Evolutionary conservation across 768 basidiomycete species (phyloP).

Genomic region (Mycena vitilis): DNA sequence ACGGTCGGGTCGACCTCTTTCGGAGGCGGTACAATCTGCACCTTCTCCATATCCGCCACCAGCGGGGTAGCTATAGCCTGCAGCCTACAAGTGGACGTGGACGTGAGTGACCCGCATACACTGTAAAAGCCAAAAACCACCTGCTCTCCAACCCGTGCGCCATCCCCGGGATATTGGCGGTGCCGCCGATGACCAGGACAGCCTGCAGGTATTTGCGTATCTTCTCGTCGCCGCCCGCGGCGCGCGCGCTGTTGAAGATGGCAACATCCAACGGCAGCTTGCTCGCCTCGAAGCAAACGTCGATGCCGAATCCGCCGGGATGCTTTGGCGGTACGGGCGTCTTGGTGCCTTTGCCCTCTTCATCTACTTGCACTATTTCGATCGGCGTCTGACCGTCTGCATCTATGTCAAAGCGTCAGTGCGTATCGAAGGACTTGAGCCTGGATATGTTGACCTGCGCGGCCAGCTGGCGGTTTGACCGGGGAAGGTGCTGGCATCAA

Average conservation of each 20-base stretch:
- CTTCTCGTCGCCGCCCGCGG: slow-evolving; percentile 89
- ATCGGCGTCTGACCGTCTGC: slow-evolving; percentile 34
- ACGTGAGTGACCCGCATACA: slow-evolving; percentile 13
- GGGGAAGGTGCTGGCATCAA: slow-evolving; percentile 56
- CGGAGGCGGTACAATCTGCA: slow-evolving; percentile 93
- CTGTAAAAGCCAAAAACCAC: slow-evolving; percentile 52
- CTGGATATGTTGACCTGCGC: background rate
- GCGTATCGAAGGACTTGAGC: background rate
- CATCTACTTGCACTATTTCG: slow-evolving; percentile 34
- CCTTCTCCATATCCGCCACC: slow-evolving; percentile 86
- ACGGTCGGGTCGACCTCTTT: slow-evolving; percentile 92
- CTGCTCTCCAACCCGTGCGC: slow-evolving; percentile 90
- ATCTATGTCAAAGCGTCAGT: slow-evolving; percentile 14
- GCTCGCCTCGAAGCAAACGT: slow-evolving; percentile 86
- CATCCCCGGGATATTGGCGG: slow-evolving; percentile 83
- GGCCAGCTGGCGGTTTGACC: slow-evolving; percentile 35
- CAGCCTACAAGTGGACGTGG: slow-evolving; percentile 54
- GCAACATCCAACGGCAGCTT: slow-evolving; percentile 94
- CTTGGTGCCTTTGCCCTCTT: slow-evolving; percentile 30
- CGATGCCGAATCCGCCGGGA: slow-evolving; percentile 68
- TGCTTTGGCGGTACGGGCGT: slow-evolving; percentile 43
- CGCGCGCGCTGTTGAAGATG: slow-evolving; percentile 91
- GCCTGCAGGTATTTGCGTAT: slow-evolving; percentile 90
- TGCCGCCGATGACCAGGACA: slow-evolving; percentile 89
- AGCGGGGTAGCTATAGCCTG: slow-evolving; percentile 89